Evolutionary conservation across 2,329 filamentous ascomycete genomes (phyloP).

Genomic region (Lachnum nothofagi): DNA sequence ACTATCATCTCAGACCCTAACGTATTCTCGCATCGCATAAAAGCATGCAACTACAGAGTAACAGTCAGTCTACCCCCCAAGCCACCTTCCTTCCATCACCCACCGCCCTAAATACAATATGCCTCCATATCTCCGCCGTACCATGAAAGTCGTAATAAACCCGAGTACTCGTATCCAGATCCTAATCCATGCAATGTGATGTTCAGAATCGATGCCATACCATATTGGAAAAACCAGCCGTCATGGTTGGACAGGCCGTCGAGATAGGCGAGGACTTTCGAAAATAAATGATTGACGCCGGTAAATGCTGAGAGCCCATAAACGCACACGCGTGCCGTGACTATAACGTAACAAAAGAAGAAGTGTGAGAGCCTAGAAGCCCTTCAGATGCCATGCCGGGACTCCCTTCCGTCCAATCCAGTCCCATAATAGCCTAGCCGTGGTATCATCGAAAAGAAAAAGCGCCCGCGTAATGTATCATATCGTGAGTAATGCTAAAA

Average conservation of each 20-base stretch:
- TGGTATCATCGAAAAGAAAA: constrained; percentile 30
- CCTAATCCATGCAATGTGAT: background rate
- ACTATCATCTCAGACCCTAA: background rate
- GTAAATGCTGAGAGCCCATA: too few species aligned
- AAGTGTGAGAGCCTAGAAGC: too few species aligned
- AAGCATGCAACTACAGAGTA: background rate
- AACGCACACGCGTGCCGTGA: too few species aligned
- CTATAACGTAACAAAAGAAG: too few species aligned
- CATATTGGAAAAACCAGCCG: background rate
- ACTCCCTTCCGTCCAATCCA: background rate
- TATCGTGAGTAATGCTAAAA: constrained; percentile 26
- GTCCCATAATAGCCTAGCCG: constrained; percentile 5
- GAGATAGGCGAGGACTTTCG: background rate
- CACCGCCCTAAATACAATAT: background rate
- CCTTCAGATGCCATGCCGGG: too few species aligned
- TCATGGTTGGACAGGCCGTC: too few species aligned
- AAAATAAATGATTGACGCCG: background rate
- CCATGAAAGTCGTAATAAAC: too few species aligned
- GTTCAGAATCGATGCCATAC: background rate
- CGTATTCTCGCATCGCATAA: background rate
- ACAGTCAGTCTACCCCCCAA: background rate
- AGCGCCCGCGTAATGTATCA: constrained; percentile 38
- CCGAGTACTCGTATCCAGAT: background rate
- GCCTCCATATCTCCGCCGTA: background rate
- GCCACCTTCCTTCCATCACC: background rate